Evolutionary conservation across 768 basidiomycete species (phyloP).

Genomic region (Tephrocybe sp.): DNA sequence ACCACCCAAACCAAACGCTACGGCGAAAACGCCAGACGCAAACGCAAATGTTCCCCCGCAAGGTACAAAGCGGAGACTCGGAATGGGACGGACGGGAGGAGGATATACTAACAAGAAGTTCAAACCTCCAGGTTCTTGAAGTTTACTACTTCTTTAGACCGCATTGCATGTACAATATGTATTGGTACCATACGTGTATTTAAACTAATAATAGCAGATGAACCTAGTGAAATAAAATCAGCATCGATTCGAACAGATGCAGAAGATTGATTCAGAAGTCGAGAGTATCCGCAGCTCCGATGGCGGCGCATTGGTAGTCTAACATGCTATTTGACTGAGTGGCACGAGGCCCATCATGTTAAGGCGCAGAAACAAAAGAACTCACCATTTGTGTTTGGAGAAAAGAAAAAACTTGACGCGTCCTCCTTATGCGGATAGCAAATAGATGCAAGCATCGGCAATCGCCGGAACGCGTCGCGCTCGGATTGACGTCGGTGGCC

Average conservation of each 20-base stretch:
- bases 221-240: slow-evolving; percentile 5
- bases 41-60: slow-evolving; percentile 3
- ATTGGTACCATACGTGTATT: background rate
- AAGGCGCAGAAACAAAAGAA: background rate
- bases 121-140: slow-evolving; percentile 46
- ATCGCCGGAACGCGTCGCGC: slow-evolving; percentile 5
- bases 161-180: background rate
- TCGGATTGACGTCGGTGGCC: slow-evolving; percentile 22
- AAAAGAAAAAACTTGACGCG: background rate
- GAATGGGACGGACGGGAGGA: slow-evolving; percentile 50
- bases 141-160: background rate
- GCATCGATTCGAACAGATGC: background rate
- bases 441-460: slow-evolving; percentile 5
- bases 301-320: slow-evolving; percentile 44
- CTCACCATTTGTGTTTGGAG: slow-evolving; percentile 17
- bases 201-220: background rate
- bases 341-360: slow-evolving; percentile 38
- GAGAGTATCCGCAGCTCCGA: slow-evolving; percentile 38
- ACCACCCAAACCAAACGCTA: slow-evolving; percentile 7
- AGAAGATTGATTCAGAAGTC: slow-evolving; percentile 27
- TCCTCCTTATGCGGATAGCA: background rate
- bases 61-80: slow-evolving; percentile 54
- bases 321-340: slow-evolving; percentile 45
- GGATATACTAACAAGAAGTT: slow-evolving; percentile 72
- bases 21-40: background rate